Evolutionary conservation across 1,284 basidiomycete genomes (phyloP).

Genomic region (Cryptococcus deneoformans): DNA sequence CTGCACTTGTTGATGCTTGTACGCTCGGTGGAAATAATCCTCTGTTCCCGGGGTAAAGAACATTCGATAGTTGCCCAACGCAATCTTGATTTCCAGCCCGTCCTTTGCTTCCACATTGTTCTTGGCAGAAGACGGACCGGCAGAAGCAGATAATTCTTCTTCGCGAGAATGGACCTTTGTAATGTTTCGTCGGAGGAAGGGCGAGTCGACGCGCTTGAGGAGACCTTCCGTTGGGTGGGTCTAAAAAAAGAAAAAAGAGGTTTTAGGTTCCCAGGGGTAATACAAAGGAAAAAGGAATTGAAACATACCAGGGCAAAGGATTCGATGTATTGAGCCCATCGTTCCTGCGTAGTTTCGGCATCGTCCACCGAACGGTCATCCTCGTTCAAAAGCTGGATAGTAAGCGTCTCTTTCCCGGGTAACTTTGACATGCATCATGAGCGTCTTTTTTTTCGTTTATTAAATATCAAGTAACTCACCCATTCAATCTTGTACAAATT

Average conservation of each 20-base stretch:
- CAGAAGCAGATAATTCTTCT: background rate
- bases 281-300: background rate
- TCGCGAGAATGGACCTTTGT: constrained; percentile 9
- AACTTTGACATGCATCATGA: constrained; percentile 56
- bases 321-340: constrained; percentile 88
- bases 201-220: constrained; percentile 58
- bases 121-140: background rate
- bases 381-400: constrained; percentile 82
- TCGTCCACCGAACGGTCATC: constrained; percentile 87
- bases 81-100: constrained; percentile 62
- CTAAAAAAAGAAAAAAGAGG: constrained; percentile 12
- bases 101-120: constrained; percentile 34
- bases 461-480: constrained; percentile 62
- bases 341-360: constrained; percentile 71
- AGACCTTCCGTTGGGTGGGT: constrained; percentile 54
- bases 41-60: constrained; percentile 62
- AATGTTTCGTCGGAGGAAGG: constrained; percentile 61
- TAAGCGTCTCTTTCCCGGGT: constrained; percentile 65
- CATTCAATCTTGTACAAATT: constrained; percentile 91
- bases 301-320: constrained; percentile 69
- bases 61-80: constrained; percentile 65
- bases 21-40: constrained; percentile 40
- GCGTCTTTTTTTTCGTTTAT: too few species aligned
- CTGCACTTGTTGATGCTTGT: background rate
- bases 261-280: background rate